These are phyloP conservation scores for Psilocybe azurescens DNA, from an alignment of 768 basidiomycete genomes.

Conservation along the genomic window DNA sequence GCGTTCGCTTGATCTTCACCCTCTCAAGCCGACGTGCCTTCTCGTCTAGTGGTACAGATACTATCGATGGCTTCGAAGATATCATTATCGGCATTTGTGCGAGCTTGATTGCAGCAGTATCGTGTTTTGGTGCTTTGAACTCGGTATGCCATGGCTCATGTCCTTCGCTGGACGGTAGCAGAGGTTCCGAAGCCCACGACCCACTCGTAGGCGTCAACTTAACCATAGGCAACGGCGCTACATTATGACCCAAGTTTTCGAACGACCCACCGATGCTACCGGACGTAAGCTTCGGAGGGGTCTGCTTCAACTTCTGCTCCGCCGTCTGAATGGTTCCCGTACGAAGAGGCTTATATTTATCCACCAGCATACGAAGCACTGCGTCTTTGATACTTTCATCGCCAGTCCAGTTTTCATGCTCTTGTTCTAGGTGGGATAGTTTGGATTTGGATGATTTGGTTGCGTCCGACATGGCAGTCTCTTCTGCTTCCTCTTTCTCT, in stretches of 20 bases:
- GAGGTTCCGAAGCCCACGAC: slow-evolving; percentile 54
- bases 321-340: slow-evolving; percentile 61
- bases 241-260: not conserved
- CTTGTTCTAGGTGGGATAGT: slow-evolving; percentile 38
- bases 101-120: slow-evolving; percentile 53
- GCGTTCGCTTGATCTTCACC: slow-evolving; percentile 55
- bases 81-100: slow-evolving; percentile 47
- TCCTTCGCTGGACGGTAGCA: slow-evolving; percentile 58
- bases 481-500: slow-evolving; percentile 50
- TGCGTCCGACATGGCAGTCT: slow-evolving; percentile 15
- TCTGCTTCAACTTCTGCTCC: slow-evolving; percentile 66
- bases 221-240: not conserved
- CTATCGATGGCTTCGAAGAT: slow-evolving; percentile 19
- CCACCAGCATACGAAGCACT: slow-evolving; percentile 83
- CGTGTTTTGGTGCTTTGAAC: slow-evolving; percentile 65
- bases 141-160: slow-evolving; percentile 77
- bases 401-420: slow-evolving; percentile 76
- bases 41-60: slow-evolving; percentile 34
- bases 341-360: slow-evolving; percentile 86
- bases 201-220: slow-evolving; percentile 32
- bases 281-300: slow-evolving; percentile 43
- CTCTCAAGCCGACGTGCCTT: slow-evolving; percentile 47
- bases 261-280: not conserved
- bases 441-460: slow-evolving; percentile 18
- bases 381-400: slow-evolving; percentile 75